A percentile compares a stretch with the other conserved stretches of the same genome.
Conservation (phyloP, 208 protist species). For the Trypanosoma scelopori region DNA sequence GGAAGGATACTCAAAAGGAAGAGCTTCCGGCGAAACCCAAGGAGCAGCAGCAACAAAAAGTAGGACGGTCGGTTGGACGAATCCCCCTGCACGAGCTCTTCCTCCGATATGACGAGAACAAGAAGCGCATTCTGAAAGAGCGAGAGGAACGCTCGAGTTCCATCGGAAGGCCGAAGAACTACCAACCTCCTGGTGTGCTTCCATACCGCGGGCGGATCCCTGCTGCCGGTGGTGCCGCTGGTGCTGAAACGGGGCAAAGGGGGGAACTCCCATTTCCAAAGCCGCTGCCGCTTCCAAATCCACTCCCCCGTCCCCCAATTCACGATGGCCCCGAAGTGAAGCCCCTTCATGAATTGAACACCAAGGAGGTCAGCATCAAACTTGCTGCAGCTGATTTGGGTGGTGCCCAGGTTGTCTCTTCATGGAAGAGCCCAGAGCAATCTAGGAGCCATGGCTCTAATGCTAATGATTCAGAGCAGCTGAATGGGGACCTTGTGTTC, state of each 20-base stretch:
- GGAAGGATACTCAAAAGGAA: background rate
- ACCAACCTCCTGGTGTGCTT: constrained; percentile 1
- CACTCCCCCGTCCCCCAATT: background rate
- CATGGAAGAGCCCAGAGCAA: background rate
- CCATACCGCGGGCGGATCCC: background rate
- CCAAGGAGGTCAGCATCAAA: background rate
- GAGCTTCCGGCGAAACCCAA: background rate
- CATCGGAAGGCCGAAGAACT: constrained; percentile 7
- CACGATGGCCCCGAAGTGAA: background rate
- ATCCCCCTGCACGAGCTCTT: constrained; percentile 43
- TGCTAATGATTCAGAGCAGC: background rate
- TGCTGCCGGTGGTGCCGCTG: background rate
- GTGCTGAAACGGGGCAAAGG: background rate
- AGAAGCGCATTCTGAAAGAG: constrained; percentile 35
- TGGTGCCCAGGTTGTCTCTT: too few relatives aligned
- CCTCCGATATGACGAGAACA: constrained; percentile 49
- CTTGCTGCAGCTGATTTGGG: too few relatives aligned
- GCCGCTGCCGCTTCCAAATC: background rate
- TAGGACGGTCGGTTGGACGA: background rate
- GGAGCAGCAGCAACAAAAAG: background rate
- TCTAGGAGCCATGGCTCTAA: background rate
- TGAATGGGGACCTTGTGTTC: constrained; percentile 22
- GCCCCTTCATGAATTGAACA: background rate
- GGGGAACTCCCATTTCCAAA: background rate
- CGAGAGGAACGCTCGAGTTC: constrained; percentile 2